These are phyloP conservation scores for Centella asiatica DNA, from an alignment of 129 eudicot genomes.

Conservation along the genomic window DNA sequence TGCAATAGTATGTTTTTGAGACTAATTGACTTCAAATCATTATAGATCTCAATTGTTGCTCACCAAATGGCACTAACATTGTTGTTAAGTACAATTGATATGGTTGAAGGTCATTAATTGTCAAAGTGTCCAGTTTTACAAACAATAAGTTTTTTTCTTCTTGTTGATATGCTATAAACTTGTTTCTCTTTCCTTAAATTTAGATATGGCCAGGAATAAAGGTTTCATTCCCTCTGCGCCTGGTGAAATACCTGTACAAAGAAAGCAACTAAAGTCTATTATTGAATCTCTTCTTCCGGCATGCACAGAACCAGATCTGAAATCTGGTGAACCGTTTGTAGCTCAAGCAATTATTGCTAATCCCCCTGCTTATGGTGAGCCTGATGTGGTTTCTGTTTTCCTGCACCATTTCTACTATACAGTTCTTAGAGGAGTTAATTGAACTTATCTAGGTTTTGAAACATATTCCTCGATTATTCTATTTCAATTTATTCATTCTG, in stretches of 20 bases:
- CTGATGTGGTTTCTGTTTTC: not conserved
- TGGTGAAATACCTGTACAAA: conserved; percentile 70
- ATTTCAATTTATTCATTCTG: not conserved
- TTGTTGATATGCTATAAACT: not conserved
- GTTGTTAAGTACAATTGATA: not conserved
- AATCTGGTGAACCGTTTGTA: conserved; percentile 58
- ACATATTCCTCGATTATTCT: not conserved
- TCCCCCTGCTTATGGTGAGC: conserved; percentile 95
- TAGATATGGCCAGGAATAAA: conserved; percentile 95
- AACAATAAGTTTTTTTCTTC: not conserved
- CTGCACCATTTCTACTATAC: not conserved
- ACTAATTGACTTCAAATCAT: too few relatives aligned
- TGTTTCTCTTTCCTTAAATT: conserved; percentile 12
- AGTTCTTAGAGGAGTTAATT: not conserved
- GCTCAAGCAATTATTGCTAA: conserved; percentile 98
- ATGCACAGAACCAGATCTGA: conserved; percentile 72
- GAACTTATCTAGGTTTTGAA: not conserved
- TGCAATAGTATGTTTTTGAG: not conserved
- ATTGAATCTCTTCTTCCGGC: conserved; percentile 94
- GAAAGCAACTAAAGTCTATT: conserved; percentile 81
- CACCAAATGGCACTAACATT: too few relatives aligned
- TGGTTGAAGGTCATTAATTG: not conserved
- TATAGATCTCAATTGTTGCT: too few relatives aligned
- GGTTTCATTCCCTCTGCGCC: conserved; percentile 91
- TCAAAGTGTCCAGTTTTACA: not conserved